Evolutionary conservation across 192 early-diverging fungal genomes (phyloP).

Genomic region (Entomortierella parvispora): DNA sequence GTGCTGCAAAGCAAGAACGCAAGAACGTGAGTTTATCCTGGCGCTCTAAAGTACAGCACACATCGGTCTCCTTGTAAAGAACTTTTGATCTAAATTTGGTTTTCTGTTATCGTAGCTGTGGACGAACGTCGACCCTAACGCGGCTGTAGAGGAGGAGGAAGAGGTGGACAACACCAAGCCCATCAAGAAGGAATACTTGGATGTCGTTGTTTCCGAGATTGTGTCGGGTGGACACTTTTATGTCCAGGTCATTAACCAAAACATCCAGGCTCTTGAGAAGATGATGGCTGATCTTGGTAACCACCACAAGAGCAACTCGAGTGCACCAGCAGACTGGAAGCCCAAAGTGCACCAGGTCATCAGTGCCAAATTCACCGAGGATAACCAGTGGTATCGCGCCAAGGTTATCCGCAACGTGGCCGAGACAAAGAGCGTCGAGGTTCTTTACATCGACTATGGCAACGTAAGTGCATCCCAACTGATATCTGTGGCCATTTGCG

Average conservation of each 20-base stretch:
- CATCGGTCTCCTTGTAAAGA: too few species aligned
- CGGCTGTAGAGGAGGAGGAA: slow-evolving; percentile 58
- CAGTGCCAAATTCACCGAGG: slow-evolving; percentile 88
- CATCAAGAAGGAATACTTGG: slow-evolving; percentile 78
- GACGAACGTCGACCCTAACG: slow-evolving; percentile 56
- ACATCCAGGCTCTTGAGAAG: slow-evolving; percentile 75
- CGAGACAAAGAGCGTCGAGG: slow-evolving; percentile 70
- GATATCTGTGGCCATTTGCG: not conserved
- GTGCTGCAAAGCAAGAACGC: slow-evolving; percentile 71
- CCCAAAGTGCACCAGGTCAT: slow-evolving; percentile 79
- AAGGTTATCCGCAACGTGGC: slow-evolving; percentile 73
- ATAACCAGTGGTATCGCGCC: slow-evolving; percentile 89
- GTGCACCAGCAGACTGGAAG: slow-evolving; percentile 51
- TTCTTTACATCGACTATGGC: slow-evolving; percentile 95
- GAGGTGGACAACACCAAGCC: slow-evolving; percentile 52
- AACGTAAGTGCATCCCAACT: slow-evolving; percentile 67
- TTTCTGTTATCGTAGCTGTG: slow-evolving; percentile 48
- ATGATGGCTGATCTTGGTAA: slow-evolving; percentile 86
- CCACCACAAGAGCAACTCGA: slow-evolving; percentile 60
- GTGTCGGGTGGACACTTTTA: slow-evolving; percentile 67
- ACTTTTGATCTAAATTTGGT: too few species aligned
- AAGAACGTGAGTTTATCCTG: slow-evolving; percentile 82
- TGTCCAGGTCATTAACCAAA: slow-evolving; percentile 69
- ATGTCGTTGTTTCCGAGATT: slow-evolving; percentile 78
- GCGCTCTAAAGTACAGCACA: too few species aligned